Base-by-base conservation (phyloP, 768 basidiomycete species). In the Lepiota venenata region DNA sequence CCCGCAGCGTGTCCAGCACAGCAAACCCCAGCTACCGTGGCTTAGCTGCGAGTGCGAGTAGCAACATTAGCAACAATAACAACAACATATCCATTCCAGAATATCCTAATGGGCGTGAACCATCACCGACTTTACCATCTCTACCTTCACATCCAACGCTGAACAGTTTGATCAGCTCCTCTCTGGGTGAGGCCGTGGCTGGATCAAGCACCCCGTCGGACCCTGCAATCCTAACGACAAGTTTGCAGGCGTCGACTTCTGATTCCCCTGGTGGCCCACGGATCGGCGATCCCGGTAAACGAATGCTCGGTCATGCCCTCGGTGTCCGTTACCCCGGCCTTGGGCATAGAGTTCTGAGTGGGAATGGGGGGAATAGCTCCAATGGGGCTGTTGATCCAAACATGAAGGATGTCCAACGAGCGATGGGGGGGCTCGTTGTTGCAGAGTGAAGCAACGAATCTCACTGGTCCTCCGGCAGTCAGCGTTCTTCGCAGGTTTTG, bases 221-320 rank as follows among this genome's bases (percentile, higher is more conserved):
- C 67, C 87, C 88, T 16, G 87, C 88, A 1, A 87, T 89, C 56
- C 65, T 89, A 47, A 75, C 80, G 11, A 77, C 80, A 20, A 81
- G 81, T 63, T 65, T 81, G 60, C 78, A 79, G 43, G 76, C 32
- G 52, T 53, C 40, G 53, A 66, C 63, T n/a, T 62, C 61, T 38
- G 67, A 68, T 40, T 50, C 64, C 9, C 54, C 64, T n/a, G 67
- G 71, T 29, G 85, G 84, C n/a, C 90, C 90, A 18, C 81, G 86
- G 63, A 91, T 93, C 61, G 91, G 91, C 35, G 89, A 93, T 68
- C 88, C 91, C 29, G 91, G 88, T 38, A 91, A 90, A 73, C 78
- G 91, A 63, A 93, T 93, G 91, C 77, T 93, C 20, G 92, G 90
- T 39, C 86, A 87, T 50, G 91, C 91, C 29, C 74, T 93, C 53